Conservation (phyloP, 148 eudicot species). For the Amaranthus palmeri region DNA sequence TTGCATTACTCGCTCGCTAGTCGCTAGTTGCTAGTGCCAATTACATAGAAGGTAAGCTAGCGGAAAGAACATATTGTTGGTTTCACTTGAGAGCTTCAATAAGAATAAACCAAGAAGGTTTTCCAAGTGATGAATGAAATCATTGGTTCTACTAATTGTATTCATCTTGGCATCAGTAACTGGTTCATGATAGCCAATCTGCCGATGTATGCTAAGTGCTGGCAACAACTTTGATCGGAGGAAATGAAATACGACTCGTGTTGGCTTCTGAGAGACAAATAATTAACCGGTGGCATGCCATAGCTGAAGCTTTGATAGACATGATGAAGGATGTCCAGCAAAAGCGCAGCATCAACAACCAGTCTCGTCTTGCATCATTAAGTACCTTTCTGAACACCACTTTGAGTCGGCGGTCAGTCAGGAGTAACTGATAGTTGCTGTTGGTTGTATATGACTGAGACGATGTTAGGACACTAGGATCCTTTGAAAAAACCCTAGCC, state of each 20-base stretch:
- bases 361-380: slow-evolving; percentile 56
- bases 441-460: slow-evolving; percentile 26
- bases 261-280: slow-evolving; percentile 40
- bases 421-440: slow-evolving; percentile 40
- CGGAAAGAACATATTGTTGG: too few species aligned
- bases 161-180: neutral
- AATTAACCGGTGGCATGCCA: slow-evolving; percentile 61
- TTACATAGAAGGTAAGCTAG: too few species aligned
- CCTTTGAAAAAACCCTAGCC: slow-evolving; percentile 29
- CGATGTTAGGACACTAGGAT: slow-evolving; percentile 15
- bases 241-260: slow-evolving; percentile 38
- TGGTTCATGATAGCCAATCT: neutral
- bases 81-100: too few species aligned
- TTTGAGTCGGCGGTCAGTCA: slow-evolving; percentile 69
- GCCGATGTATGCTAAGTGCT: slow-evolving; percentile 14
- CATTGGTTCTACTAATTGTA: too few species aligned
- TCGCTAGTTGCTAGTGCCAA: too few species aligned
- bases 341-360: slow-evolving; percentile 47
- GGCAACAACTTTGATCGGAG: slow-evolving; percentile 38
- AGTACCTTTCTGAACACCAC: slow-evolving; percentile 55
- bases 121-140: too few species aligned
- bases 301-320: slow-evolving; percentile 47
- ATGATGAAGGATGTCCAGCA: slow-evolving; percentile 43
- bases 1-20: too few species aligned
- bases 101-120: too few species aligned